These are phyloP conservation scores for Gracilaria gracilis DNA, from an alignment of 23 red algal species.

Conservation along the genomic window DNA sequence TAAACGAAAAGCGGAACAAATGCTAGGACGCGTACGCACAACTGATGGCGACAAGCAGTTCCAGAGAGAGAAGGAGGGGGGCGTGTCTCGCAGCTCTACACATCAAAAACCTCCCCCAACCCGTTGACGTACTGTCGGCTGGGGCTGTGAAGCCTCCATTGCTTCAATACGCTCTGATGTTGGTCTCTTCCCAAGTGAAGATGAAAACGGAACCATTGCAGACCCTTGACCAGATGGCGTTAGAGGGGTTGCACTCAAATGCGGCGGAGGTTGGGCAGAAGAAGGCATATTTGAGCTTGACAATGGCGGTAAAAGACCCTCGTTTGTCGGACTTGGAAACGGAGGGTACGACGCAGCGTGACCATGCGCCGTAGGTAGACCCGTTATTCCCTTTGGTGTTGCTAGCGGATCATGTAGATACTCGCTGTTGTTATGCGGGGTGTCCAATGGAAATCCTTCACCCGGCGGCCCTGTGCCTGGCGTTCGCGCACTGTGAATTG, in stretches of 20 bases:
- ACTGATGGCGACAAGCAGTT: background rate
- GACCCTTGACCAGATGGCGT: background rate
- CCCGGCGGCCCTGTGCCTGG: constrained; percentile 8
- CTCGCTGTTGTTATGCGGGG: constrained; percentile 6
- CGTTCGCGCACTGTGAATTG: constrained; percentile 24
- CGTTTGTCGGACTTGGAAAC: constrained; percentile 35
- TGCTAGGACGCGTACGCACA: background rate
- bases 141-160: constrained; percentile 28
- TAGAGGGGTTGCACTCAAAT: background rate
- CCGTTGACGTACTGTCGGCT: constrained; percentile 29
- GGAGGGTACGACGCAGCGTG: constrained; percentile 13
- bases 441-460: background rate
- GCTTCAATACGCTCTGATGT: constrained; percentile 48
- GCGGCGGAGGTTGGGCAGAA: constrained; percentile 6
- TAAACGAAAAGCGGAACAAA: constrained; percentile 31
- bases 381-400: constrained; percentile 42
- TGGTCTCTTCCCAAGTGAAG: constrained; percentile 27
- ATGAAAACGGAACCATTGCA: background rate
- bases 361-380: background rate
- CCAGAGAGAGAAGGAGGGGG: background rate
- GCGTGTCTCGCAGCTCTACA: background rate
- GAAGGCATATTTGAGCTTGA: constrained; percentile 4
- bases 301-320: constrained; percentile 28
- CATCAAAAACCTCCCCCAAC: constrained; percentile 47
- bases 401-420: constrained; percentile 34